These are phyloP conservation scores for Scytalidium sp. DNA, from an alignment of 2,329 filamentous ascomycete genomes.

Conservation along the genomic window DNA sequence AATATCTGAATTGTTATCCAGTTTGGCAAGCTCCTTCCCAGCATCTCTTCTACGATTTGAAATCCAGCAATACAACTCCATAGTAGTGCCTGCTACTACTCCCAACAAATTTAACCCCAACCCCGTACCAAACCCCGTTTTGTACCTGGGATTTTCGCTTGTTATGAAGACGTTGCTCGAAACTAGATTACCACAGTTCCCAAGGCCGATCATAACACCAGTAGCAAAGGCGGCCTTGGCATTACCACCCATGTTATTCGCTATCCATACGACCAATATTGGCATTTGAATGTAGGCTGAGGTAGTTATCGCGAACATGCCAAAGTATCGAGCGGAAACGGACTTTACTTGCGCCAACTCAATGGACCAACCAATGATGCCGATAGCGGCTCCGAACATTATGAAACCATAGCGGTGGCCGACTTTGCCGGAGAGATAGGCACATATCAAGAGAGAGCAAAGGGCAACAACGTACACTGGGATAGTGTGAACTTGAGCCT, in stretches of 20 bases:
- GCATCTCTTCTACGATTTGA: conserved; percentile 6
- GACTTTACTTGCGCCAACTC: neutral
- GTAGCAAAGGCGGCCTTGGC: conserved; percentile 37
- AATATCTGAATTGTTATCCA: neutral
- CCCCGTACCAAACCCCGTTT: conserved; percentile 32
- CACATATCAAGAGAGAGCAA: conserved; percentile 25
- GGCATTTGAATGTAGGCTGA: conserved; percentile 30
- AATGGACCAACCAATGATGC: conserved; percentile 28
- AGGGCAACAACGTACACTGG: conserved; percentile 30
- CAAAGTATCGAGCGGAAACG: conserved; percentile 28
- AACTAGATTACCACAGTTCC: conserved; percentile 40
- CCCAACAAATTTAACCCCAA: conserved; percentile 21
- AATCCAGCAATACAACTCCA: conserved; percentile 1
- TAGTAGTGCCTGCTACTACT: conserved; percentile 2
- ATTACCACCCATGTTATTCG: conserved; percentile 37
- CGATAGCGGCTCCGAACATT: conserved; percentile 28
- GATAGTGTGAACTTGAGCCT: conserved; percentile 35
- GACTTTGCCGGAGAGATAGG: conserved; percentile 27
- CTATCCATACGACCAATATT: conserved; percentile 32
- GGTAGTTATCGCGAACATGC: conserved; percentile 30
- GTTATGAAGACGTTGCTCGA: conserved; percentile 32
- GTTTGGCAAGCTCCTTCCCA: conserved; percentile 1
- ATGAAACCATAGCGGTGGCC: conserved; percentile 33
- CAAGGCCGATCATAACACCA: conserved; percentile 38
- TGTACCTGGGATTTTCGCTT: conserved; percentile 31